Conservation (phyloP, 805 yeast genomes). For the Schizosaccharomyces octosporus region DNA sequence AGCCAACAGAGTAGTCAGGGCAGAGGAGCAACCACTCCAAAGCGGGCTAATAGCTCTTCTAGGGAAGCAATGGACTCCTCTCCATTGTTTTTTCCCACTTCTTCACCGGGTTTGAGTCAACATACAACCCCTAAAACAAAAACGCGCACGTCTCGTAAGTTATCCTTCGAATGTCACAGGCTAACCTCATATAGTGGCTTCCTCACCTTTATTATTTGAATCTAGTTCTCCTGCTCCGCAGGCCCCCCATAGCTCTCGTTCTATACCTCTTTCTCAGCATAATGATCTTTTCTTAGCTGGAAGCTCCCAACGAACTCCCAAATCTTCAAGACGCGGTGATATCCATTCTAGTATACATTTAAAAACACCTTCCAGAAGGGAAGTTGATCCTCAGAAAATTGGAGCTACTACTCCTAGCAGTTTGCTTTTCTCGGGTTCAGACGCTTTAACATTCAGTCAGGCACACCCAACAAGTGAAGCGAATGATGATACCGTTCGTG, state of each 20-base stretch:
- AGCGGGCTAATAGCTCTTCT: background rate
- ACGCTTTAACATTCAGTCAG: conserved; percentile 4
- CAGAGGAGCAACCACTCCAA: background rate
- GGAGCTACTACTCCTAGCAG: background rate
- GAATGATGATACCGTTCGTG: conserved; percentile 13
- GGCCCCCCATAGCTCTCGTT: conserved; percentile 6
- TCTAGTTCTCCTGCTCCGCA: conserved; percentile 17
- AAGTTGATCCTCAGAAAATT: conserved; percentile 1
- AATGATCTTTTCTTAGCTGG: conserved; percentile 10
- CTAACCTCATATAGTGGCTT: conserved; percentile 11
- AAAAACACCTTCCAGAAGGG: conserved; percentile 24
- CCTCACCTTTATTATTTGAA: conserved; percentile 22
- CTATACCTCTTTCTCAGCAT: background rate
- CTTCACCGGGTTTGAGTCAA: background rate
- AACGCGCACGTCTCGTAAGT: background rate
- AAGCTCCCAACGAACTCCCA: conserved; percentile 6
- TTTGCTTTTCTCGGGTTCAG: conserved; percentile 3
- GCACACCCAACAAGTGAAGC: conserved; percentile 3
- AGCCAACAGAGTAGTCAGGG: background rate
- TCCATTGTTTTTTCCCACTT: background rate
- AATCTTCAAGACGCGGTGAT: conserved; percentile 47
- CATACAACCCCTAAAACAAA: background rate
- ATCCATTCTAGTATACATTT: conserved; percentile 40
- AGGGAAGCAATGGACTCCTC: background rate
- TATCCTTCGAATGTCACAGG: background rate